A percentile compares a stretch with the other conserved stretches of the same genome.
Conservation (phyloP, 1,139 yeast species). For the Geotrichum restrictum region DNA sequence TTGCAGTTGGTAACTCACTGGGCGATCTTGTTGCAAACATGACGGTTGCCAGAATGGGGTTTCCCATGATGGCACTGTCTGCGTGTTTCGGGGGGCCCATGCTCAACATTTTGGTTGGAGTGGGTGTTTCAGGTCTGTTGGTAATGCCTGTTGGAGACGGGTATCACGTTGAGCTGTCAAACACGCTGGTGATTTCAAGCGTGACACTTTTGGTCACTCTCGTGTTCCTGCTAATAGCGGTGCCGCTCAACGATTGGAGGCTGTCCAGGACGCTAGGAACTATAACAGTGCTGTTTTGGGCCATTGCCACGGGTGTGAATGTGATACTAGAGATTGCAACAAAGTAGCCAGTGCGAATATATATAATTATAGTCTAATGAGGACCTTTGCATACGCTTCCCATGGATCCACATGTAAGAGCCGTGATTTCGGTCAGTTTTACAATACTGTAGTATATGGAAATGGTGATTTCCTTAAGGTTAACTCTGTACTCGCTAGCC, state of each 20-base stretch:
- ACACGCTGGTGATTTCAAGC: slow-evolving; percentile 50
- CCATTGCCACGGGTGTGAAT: slow-evolving; percentile 38
- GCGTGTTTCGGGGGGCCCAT: slow-evolving; percentile 96
- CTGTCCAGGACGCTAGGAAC: slow-evolving; percentile 58
- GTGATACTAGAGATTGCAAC: slow-evolving; percentile 29
- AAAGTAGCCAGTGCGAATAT: too few relatives aligned
- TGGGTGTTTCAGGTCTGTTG: slow-evolving; percentile 63
- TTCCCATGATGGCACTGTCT: slow-evolving; percentile 86
- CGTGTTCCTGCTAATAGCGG: slow-evolving; percentile 48
- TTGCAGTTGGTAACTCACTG: slow-evolving; percentile 88
- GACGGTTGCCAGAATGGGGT: slow-evolving; percentile 80
- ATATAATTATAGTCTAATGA: too few relatives aligned
- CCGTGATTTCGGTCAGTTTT: too few relatives aligned
- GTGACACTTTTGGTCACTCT: slow-evolving; percentile 53
- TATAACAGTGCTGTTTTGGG: slow-evolving; percentile 55
- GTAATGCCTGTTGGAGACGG: slow-evolving; percentile 38
- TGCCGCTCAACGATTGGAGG: slow-evolving; percentile 65
- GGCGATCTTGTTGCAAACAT: slow-evolving; percentile 86
- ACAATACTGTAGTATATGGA: too few relatives aligned
- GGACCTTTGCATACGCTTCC: too few relatives aligned
- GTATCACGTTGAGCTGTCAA: slow-evolving; percentile 43
- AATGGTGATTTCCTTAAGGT: too few relatives aligned
- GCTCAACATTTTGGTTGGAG: slow-evolving; percentile 56
- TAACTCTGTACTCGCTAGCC: too few relatives aligned
- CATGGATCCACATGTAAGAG: too few relatives aligned